These are phyloP conservation scores for Ramalina intermedia DNA, from an alignment of 495 filamentous ascomycete genomes.

Conservation along the genomic window DNA sequence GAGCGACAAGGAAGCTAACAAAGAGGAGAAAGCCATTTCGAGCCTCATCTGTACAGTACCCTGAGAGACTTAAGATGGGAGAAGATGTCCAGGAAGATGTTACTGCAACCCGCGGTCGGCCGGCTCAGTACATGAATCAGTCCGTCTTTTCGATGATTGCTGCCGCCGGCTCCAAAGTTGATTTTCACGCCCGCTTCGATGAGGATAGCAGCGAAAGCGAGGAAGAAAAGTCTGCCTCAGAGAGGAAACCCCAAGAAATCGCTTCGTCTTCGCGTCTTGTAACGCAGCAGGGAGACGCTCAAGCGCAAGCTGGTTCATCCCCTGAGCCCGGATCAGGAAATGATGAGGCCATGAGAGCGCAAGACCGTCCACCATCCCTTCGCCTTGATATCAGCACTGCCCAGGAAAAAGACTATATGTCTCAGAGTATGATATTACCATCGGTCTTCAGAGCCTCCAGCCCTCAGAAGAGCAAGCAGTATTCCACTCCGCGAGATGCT, in stretches of 20 bases:
- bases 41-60: constrained; percentile 52
- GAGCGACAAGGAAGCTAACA: constrained; percentile 36
- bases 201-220: constrained; percentile 70
- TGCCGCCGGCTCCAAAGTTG: constrained; percentile 66
- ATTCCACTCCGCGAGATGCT: constrained; percentile 37
- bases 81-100: constrained; percentile 64
- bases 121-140: constrained; percentile 69
- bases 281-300: constrained; percentile 3
- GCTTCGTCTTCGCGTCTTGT: not conserved
- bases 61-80: constrained; percentile 61
- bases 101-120: constrained; percentile 36
- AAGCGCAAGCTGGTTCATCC: not conserved
- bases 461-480: constrained; percentile 21
- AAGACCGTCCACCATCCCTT: not conserved
- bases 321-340: not conserved
- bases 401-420: constrained; percentile 20
- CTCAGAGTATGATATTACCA: constrained; percentile 13
- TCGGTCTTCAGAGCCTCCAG: constrained; percentile 4
- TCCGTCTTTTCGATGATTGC: constrained; percentile 89
- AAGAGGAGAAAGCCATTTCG: constrained; percentile 43
- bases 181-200: constrained; percentile 71
- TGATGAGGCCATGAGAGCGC: not conserved
- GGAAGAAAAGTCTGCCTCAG: constrained; percentile 23
- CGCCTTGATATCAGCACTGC: constrained; percentile 13
- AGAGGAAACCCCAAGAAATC: not conserved